phyloP scores from a whole-genome alignment of 805 yeast genomes.

The Danielia reshetovae region DNA sequence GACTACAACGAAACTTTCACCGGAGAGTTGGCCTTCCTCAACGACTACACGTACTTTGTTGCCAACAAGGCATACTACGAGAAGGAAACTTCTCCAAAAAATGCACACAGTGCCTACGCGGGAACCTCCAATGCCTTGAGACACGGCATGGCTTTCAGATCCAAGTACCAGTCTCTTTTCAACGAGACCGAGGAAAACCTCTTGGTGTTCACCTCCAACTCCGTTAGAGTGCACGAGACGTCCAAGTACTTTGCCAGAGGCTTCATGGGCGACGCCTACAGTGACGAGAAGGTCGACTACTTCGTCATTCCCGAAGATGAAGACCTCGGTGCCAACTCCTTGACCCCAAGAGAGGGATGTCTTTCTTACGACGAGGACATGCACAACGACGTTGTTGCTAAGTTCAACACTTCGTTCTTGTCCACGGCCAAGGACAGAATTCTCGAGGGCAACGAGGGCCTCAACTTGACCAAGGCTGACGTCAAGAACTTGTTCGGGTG shows the following conservation, averaged over 20 bases:
- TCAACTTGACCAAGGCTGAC: constrained; percentile 50
- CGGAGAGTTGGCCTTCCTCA: constrained; percentile 53
- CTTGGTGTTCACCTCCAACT: constrained; percentile 53
- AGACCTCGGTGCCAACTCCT: constrained; percentile 52
- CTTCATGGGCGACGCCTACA: constrained; percentile 45
- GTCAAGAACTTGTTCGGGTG: constrained; percentile 49
- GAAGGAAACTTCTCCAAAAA: constrained; percentile 47
- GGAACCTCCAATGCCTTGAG: constrained; percentile 48
- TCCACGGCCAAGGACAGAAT: constrained; percentile 54
- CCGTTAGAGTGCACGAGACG: constrained; percentile 53
- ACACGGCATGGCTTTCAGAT: constrained; percentile 48
- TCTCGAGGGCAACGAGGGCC: constrained; percentile 50
- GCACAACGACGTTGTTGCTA: constrained; percentile 20
- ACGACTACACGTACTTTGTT: constrained; percentile 51
- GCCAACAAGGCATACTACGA: constrained; percentile 37
- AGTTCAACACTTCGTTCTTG: constrained; percentile 43
- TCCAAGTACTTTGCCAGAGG: constrained; percentile 57
- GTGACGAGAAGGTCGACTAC: constrained; percentile 26
- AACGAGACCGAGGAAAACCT: constrained; percentile 25
- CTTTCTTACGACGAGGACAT: constrained; percentile 30
- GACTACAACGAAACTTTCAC: constrained; percentile 26
- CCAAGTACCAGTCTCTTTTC: constrained; percentile 47
- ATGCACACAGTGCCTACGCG: constrained; percentile 41
- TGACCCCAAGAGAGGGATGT: constrained; percentile 52
- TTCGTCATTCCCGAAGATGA: constrained; percentile 45